Conservation (phyloP, 2,329 filamentous ascomycete species). For the Hirsutella rhossiliensis region DNA sequence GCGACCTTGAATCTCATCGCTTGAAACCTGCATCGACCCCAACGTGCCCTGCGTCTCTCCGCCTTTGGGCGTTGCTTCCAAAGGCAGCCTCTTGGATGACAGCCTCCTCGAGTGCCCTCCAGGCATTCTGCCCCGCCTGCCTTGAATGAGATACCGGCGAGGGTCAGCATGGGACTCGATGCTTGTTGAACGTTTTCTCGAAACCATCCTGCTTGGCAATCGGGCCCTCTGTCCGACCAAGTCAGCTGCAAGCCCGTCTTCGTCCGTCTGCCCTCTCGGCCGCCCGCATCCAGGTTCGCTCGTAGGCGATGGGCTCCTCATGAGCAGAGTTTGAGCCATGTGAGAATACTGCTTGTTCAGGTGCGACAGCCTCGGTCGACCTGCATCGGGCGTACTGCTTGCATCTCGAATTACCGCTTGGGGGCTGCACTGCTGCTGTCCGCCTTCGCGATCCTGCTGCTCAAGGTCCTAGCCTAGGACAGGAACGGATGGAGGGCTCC, state of each 20-base stretch:
- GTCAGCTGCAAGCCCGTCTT: neutral
- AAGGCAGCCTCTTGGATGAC: slow-evolving; percentile 10
- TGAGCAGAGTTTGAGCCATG: neutral
- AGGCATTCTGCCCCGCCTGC: slow-evolving; percentile 6
- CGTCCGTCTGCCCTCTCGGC: neutral
- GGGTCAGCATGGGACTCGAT: slow-evolving; percentile 5
- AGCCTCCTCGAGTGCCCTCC: slow-evolving; percentile 7
- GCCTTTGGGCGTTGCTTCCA: slow-evolving; percentile 12
- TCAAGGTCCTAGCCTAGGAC: neutral
- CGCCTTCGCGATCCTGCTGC: neutral
- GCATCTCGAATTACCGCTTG: neutral
- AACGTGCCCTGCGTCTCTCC: slow-evolving; percentile 7
- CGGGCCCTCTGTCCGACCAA: neutral
- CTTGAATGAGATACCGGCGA: slow-evolving; percentile 9
- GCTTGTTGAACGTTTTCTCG: neutral
- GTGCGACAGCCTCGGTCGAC: neutral
- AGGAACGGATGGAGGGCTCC: neutral
- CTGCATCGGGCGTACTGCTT: neutral
- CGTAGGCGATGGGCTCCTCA: slow-evolving; percentile 1
- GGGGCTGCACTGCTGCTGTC: neutral
- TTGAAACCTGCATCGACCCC: neutral
- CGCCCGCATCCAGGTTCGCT: neutral
- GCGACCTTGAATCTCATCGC: slow-evolving; percentile 3
- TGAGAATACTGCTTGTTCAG: slow-evolving; percentile 1
- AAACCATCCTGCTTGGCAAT: neutral